phyloP scores from a whole-genome alignment of 768 basidiomycete species.

The Pleurotus platypus region DNA sequence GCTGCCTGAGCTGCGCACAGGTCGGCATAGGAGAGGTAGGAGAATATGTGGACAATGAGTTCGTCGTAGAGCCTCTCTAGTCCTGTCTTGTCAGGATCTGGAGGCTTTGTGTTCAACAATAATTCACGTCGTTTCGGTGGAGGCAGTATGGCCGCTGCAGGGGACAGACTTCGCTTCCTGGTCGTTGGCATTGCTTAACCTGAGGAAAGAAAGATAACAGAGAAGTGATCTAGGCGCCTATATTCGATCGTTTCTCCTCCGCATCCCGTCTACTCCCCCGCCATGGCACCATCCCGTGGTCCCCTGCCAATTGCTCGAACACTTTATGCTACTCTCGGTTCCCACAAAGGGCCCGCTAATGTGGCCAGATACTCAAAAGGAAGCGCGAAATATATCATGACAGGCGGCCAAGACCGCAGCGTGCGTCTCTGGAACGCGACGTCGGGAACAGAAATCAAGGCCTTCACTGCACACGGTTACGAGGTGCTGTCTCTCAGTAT shows the following conservation, averaged over 20 bases:
- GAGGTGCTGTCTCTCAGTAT: conserved; percentile 90
- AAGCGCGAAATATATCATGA: conserved; percentile 82
- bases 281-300: conserved; percentile 55
- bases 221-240: background rate
- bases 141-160: conserved; percentile 61
- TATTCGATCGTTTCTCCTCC: background rate
- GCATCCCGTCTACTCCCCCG: background rate
- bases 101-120: background rate
- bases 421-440: conserved; percentile 90
- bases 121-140: conserved; percentile 26
- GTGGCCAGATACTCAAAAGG: conserved; percentile 91
- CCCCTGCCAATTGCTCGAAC: conserved; percentile 50
- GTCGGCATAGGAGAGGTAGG: conserved; percentile 62
- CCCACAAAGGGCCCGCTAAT: conserved; percentile 84
- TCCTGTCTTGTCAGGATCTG: background rate
- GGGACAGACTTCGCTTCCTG: conserved; percentile 45
- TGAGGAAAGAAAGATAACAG: background rate
- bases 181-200: conserved; percentile 31
- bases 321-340: conserved; percentile 58
- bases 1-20: conserved; percentile 63
- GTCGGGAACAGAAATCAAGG: conserved; percentile 85
- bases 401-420: conserved; percentile 88
- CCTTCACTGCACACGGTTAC: conserved; percentile 89
- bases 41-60: conserved; percentile 70
- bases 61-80: conserved; percentile 58